Conservation (phyloP, 2,329 filamentous ascomycete genomes). For the Pseudogymnoascus sp. region DNA sequence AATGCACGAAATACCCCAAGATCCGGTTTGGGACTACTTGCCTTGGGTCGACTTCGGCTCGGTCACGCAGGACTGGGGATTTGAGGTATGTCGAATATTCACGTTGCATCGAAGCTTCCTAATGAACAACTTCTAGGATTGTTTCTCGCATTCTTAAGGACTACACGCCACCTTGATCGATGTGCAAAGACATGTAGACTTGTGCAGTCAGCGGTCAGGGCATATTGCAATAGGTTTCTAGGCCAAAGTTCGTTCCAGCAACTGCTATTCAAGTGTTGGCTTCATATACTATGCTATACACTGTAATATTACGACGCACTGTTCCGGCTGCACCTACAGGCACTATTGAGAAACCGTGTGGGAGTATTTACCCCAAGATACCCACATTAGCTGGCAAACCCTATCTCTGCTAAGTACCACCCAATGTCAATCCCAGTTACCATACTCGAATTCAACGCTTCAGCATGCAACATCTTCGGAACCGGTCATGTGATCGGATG, state of each 20-base stretch:
- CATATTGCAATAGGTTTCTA: too few species aligned
- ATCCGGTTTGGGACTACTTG: neutral
- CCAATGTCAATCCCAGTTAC: neutral
- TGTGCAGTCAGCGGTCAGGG: too few species aligned
- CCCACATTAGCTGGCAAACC: neutral
- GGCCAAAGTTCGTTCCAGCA: too few species aligned
- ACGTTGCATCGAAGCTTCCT: neutral
- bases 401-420: neutral
- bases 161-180: neutral
- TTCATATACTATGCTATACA: too few species aligned
- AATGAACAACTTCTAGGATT: conserved; percentile 2
- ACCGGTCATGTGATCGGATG: neutral
- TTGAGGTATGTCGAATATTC: neutral
- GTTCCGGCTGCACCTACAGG: neutral
- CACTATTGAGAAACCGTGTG: neutral
- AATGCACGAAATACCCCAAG: neutral
- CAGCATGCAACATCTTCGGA: neutral
- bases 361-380: neutral
- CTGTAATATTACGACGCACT: too few species aligned
- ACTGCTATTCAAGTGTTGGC: too few species aligned
- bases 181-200: neutral
- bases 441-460: too few species aligned
- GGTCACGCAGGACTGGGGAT: conserved; percentile 1
- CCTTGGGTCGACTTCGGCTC: conserved; percentile 1
- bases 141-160: neutral